These are phyloP conservation scores for Sclerotinia borealis DNA, from an alignment of 2,329 filamentous ascomycete species.

Conservation along the genomic window DNA sequence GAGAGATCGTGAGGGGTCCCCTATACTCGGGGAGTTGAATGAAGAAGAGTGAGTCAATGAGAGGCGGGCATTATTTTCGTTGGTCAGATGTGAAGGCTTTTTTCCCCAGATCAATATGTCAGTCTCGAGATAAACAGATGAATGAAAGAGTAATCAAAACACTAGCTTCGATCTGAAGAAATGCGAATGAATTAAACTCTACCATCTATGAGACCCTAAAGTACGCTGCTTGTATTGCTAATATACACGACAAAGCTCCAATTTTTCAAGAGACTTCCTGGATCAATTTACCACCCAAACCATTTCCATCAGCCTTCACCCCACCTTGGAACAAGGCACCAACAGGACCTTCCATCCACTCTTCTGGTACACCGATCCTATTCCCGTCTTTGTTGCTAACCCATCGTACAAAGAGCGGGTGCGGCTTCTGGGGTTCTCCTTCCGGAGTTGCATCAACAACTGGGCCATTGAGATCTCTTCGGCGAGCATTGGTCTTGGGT, in stretches of 20 bases:
- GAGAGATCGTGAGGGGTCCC: background rate
- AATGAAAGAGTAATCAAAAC: background rate
- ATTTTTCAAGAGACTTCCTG: conserved; percentile 28
- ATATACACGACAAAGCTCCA: background rate
- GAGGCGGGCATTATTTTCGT: background rate
- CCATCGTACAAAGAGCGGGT: conserved; percentile 63
- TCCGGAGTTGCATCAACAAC: conserved; percentile 44
- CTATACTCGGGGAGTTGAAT: background rate
- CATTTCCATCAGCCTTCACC: conserved; percentile 18
- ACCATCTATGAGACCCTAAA: background rate
- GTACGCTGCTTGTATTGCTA: background rate
- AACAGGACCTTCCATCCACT: conserved; percentile 58
- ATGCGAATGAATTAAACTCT: background rate
- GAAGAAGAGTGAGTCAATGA: background rate
- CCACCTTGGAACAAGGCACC: conserved; percentile 50
- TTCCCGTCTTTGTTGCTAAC: conserved; percentile 61
- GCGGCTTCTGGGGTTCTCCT: conserved; percentile 42
- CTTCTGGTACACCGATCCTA: conserved; percentile 57
- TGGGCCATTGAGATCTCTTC: conserved; percentile 34
- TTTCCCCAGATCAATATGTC: background rate
- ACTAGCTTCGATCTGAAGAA: background rate
- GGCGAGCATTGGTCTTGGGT: conserved; percentile 58
- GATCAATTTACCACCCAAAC: conserved; percentile 30
- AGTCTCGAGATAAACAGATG: too few species aligned
- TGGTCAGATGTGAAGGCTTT: background rate